phyloP scores from a whole-genome alignment of 2,329 filamentous ascomycete genomes.

The Fusarium phyllophilum region DNA sequence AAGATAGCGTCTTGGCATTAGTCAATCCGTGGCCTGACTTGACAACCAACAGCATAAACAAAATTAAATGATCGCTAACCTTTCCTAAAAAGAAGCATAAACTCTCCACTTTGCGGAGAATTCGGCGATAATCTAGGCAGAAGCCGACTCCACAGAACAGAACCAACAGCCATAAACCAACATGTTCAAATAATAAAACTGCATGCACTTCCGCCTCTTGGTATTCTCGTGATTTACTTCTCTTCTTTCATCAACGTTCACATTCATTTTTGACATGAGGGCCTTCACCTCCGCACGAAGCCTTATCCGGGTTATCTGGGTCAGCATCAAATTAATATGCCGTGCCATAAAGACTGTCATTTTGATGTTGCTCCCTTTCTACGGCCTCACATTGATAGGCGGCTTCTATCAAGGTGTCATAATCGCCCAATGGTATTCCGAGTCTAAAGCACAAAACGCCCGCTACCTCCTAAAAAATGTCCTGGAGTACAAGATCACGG shows the following conservation, averaged over 20 bases:
- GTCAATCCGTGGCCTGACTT: neutral
- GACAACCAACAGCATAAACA: neutral
- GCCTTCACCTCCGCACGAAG: neutral
- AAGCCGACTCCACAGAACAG: neutral
- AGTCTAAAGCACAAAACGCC: neutral
- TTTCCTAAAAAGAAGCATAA: neutral
- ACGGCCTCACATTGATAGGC: neutral
- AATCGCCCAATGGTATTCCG: neutral
- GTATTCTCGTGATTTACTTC: fast-evolving
- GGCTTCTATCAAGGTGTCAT: neutral
- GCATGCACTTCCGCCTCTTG: neutral
- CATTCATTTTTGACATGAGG: neutral
- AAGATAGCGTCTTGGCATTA: neutral
- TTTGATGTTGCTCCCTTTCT: neutral
- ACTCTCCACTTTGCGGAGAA: neutral
- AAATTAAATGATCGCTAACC: neutral
- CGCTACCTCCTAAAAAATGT: neutral
- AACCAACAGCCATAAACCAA: neutral
- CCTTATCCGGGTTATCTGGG: neutral
- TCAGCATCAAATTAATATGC: neutral
- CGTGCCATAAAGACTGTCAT: neutral
- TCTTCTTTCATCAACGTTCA: neutral
- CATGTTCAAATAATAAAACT: neutral
- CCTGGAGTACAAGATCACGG: neutral
- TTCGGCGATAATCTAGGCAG: neutral